Percentiles rank a stretch among this genome's conserved stretches.
These are phyloP conservation scores for Lindgomyces ingoldianus DNA, from an alignment of 495 filamentous ascomycete species.

Conservation along the genomic window DNA sequence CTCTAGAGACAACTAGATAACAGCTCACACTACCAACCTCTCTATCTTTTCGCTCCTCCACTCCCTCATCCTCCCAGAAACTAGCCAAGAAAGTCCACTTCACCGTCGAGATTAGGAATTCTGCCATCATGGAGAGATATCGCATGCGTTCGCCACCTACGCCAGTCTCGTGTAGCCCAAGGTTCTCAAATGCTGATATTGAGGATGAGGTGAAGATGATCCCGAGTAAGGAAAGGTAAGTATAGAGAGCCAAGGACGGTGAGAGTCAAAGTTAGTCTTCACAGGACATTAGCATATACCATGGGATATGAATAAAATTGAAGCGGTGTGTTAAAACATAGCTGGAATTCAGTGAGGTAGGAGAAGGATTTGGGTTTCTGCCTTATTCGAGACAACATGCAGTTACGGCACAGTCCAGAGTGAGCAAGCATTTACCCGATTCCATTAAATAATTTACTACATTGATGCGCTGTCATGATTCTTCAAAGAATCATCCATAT, in stretches of 20 bases:
- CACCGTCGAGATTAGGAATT: neutral
- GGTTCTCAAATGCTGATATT: neutral
- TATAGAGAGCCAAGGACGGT: no score
- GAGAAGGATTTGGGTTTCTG: no score
- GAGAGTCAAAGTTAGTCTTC: no score
- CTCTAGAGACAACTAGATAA: no score
- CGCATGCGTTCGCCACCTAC: neutral
- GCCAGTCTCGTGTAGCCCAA: neutral
- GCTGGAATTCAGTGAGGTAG: no score
- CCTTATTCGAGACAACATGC: no score
- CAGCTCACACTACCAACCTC: no score
- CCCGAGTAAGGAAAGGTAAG: neutral
- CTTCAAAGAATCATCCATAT: neutral
- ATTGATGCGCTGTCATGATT: conserved; percentile 7
- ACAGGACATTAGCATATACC: no score
- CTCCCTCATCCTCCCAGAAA: neutral
- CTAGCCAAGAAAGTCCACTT: neutral
- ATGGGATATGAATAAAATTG: no score
- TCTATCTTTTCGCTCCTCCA: no score
- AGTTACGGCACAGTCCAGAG: no score
- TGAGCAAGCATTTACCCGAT: conserved; percentile 1
- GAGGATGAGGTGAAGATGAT: neutral
- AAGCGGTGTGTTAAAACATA: no score
- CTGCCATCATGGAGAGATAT: neutral
- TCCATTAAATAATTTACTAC: conserved; percentile 10